phyloP scores from a whole-genome alignment of 495 filamentous ascomycete genomes.

The Mytilinidion resinicola region DNA sequence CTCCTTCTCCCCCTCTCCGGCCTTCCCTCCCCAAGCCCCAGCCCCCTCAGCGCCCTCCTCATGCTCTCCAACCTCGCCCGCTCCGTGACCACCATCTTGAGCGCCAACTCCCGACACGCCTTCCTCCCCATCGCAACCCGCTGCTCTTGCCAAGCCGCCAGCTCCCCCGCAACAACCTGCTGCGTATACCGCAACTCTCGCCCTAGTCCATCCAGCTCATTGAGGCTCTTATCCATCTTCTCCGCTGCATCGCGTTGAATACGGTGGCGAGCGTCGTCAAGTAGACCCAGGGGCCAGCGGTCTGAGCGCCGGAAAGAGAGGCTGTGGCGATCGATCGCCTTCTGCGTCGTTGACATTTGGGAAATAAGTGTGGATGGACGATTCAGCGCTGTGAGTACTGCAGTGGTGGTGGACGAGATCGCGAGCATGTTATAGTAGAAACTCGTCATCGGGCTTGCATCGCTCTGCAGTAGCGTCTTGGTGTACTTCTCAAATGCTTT shows the following conservation, averaged over 20 bases:
- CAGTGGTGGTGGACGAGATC: slow-evolving; percentile 69
- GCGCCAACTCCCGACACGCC: slow-evolving; percentile 69
- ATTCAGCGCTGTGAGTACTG: slow-evolving; percentile 71
- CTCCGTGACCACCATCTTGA: slow-evolving; percentile 71
- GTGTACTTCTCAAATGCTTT: slow-evolving; percentile 69
- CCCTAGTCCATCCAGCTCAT: slow-evolving; percentile 59
- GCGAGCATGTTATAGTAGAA: slow-evolving; percentile 72
- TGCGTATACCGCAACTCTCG: slow-evolving; percentile 86
- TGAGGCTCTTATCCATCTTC: slow-evolving; percentile 57
- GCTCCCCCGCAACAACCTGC: slow-evolving; percentile 81
- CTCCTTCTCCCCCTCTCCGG: neutral
- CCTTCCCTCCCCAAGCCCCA: slow-evolving; percentile 17
- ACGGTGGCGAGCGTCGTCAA: slow-evolving; percentile 82
- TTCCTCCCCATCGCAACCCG: slow-evolving; percentile 68
- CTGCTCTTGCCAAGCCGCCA: slow-evolving; percentile 90
- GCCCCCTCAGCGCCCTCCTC: slow-evolving; percentile 61
- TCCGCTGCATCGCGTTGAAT: slow-evolving; percentile 73
- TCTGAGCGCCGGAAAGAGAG: slow-evolving; percentile 65
- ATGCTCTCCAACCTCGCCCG: slow-evolving; percentile 73
- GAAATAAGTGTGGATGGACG: slow-evolving; percentile 74
- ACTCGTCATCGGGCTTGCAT: slow-evolving; percentile 64
- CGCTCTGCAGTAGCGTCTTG: slow-evolving; percentile 56
- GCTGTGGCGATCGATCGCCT: slow-evolving; percentile 65
- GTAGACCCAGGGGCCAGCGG: slow-evolving; percentile 72
- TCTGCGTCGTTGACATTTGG: slow-evolving; percentile 55